Evolutionary conservation across 257 asterid genomes (phyloP).

Genomic region (Paulownia fortunei): DNA sequence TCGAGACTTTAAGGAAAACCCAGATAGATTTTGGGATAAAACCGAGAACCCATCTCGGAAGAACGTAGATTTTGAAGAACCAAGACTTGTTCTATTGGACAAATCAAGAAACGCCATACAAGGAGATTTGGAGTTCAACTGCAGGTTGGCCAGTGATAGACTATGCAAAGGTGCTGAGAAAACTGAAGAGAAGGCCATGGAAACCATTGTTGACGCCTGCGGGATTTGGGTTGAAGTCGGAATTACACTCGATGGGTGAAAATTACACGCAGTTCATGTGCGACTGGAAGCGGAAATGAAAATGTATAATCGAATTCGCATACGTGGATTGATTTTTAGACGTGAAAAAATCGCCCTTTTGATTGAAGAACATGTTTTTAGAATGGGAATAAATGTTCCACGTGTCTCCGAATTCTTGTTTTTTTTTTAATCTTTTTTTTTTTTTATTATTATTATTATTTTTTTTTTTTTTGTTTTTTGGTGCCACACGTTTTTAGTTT

Average conservation of each 20-base stretch:
- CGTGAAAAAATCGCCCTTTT: background rate
- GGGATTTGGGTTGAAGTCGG: background rate
- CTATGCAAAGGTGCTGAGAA: slow-evolving; percentile 49
- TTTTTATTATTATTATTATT: too few species aligned
- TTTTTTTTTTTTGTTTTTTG: too few species aligned
- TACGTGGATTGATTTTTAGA: slow-evolving; percentile 5
- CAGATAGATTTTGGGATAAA: slow-evolving; percentile 46
- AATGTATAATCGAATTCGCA: background rate
- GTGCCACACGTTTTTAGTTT: too few species aligned
- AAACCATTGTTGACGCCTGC: slow-evolving; percentile 33
- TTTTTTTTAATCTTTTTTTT: too few species aligned
- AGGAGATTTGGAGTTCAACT: slow-evolving; percentile 36
- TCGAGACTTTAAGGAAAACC: slow-evolving; percentile 54
- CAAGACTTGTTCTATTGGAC: slow-evolving; percentile 38
- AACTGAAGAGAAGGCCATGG: slow-evolving; percentile 67
- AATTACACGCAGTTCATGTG: background rate
- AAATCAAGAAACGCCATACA: slow-evolving; percentile 42
- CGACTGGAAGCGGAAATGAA: background rate
- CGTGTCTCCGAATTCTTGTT: background rate
- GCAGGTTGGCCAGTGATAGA: slow-evolving; percentile 42
- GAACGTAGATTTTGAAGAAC: slow-evolving; percentile 62
- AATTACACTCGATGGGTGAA: background rate
- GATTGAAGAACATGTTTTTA: background rate
- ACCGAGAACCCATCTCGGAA: slow-evolving; percentile 58
- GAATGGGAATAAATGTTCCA: background rate